Percentiles rank a stretch among this genome's conserved stretches.
These are phyloP conservation scores for Neurospora sp. DNA, from an alignment of 495 filamentous ascomycete genomes.

Conservation along the genomic window DNA sequence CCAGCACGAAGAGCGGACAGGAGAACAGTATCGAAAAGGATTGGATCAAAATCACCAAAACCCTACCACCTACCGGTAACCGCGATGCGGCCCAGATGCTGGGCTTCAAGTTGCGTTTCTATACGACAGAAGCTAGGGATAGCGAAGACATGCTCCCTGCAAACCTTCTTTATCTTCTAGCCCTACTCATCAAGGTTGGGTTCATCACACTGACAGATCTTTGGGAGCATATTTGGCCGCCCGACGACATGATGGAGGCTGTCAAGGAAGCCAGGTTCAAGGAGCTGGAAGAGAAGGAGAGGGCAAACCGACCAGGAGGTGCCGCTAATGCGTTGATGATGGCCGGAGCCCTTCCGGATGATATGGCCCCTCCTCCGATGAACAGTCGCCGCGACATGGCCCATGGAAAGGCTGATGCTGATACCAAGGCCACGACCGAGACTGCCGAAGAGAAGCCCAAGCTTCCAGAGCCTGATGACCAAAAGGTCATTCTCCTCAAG, in stretches of 20 bases:
- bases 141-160: slow-evolving; percentile 63
- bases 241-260: slow-evolving; percentile 68
- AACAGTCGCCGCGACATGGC: slow-evolving; percentile 24
- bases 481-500: slow-evolving; percentile 75
- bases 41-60: slow-evolving; percentile 73
- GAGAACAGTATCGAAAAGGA: slow-evolving; percentile 45
- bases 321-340: slow-evolving; percentile 77
- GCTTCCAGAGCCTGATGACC: slow-evolving; percentile 74
- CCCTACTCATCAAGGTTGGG: slow-evolving; percentile 90
- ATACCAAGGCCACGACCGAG: slow-evolving; percentile 36
- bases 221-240: slow-evolving; percentile 85
- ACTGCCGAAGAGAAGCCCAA: slow-evolving; percentile 46
- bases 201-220: slow-evolving; percentile 93
- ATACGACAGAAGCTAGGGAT: slow-evolving; percentile 61
- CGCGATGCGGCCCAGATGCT: slow-evolving; percentile 85
- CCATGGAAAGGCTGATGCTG: slow-evolving; percentile 38
- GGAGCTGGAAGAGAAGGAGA: slow-evolving; percentile 73
- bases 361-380: slow-evolving; percentile 31
- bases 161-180: slow-evolving; percentile 83
- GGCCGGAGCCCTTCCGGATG: slow-evolving; percentile 81
- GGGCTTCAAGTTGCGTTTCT: slow-evolving; percentile 96
- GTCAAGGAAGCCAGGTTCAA: slow-evolving; percentile 56
- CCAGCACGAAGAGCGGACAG: slow-evolving; percentile 25
- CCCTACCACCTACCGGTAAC: slow-evolving; percentile 75
- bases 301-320: slow-evolving; percentile 50